These are phyloP conservation scores for Termitomyces sp. DNA, from an alignment of 768 basidiomycete species.

Conservation along the genomic window DNA sequence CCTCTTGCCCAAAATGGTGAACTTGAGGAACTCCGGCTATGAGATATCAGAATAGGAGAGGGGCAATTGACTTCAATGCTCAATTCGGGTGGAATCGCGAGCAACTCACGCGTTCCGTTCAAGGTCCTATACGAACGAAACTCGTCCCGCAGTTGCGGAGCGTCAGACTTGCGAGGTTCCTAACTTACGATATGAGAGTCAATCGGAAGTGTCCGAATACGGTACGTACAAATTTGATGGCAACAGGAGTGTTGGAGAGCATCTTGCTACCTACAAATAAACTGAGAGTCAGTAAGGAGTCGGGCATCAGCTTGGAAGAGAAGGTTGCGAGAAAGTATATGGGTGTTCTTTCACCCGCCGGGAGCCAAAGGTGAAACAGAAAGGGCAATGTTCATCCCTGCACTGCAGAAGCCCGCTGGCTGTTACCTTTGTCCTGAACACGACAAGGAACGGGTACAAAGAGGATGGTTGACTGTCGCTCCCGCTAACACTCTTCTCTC, in stretches of 20 bases:
- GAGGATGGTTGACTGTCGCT: background rate
- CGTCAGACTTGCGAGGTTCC: slow-evolving; percentile 97
- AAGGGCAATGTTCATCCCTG: background rate
- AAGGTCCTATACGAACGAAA: slow-evolving; percentile 96
- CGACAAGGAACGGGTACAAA: background rate
- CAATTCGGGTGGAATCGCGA: background rate
- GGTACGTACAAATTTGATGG: slow-evolving; percentile 89
- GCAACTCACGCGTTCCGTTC: slow-evolving; percentile 74
- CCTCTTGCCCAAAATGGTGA: slow-evolving; percentile 98
- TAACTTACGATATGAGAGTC: slow-evolving; percentile 23
- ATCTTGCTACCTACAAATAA: slow-evolving; percentile 69
- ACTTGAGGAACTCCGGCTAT: slow-evolving; percentile 96
- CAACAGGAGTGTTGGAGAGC: slow-evolving; percentile 81
- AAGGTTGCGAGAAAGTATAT: background rate
- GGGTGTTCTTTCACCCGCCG: background rate
- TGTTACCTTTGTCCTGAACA: background rate
- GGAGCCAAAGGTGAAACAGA: background rate
- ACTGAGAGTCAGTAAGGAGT: slow-evolving; percentile 3
- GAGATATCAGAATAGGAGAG: slow-evolving; percentile 5
- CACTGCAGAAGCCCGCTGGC: background rate
- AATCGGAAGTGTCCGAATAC: slow-evolving; percentile 5
- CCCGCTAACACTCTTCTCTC: slow-evolving; percentile 5
- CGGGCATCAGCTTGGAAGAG: background rate
- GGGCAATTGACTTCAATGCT: background rate
- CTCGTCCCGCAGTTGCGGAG: slow-evolving; percentile 95